These are phyloP conservation scores for Cardiospermum halicacabum DNA, from an alignment of 345 rosid species.

Conservation along the genomic window DNA sequence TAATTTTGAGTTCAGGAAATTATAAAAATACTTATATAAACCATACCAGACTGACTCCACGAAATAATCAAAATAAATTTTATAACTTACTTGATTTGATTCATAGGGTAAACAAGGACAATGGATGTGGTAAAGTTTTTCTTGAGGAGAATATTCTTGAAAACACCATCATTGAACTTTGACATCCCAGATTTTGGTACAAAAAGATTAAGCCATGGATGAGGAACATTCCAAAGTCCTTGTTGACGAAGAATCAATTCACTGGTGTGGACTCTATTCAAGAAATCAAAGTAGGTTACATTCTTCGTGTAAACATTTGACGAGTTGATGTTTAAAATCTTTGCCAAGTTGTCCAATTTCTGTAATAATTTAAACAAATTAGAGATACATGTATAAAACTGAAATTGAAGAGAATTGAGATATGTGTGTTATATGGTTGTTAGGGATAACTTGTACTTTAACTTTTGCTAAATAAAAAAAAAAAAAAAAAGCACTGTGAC, in stretches of 20 bases:
- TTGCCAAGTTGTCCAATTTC: background rate
- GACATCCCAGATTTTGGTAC: conserved; percentile 34
- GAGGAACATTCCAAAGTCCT: conserved; percentile 40
- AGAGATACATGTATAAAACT: too few relatives aligned
- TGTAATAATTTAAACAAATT: background rate
- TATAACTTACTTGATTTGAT: conserved; percentile 28
- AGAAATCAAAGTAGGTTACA: conserved; percentile 26
- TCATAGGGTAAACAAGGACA: conserved; percentile 34
- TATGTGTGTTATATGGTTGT: too few relatives aligned
- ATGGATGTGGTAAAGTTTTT: conserved; percentile 32
- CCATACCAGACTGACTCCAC: too few relatives aligned
- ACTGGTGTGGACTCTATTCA: conserved; percentile 29
- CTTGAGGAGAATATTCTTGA: conserved; percentile 31
- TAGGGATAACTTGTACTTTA: too few relatives aligned
- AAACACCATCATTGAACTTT: conserved; percentile 31
- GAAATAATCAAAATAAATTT: too few relatives aligned
- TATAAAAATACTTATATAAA: too few relatives aligned
- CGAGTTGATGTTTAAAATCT: conserved; percentile 5
- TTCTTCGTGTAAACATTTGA: conserved; percentile 10
- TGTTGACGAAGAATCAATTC: conserved; percentile 26
- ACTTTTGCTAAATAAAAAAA: too few relatives aligned
- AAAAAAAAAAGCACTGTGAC: too few relatives aligned
- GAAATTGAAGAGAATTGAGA: too few relatives aligned
- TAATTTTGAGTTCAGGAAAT: too few relatives aligned
- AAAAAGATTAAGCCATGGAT: conserved; percentile 48